Percentiles rank a stretch among this genome's conserved stretches.
These are phyloP conservation scores for Penicillium bialowiezense DNA, from an alignment of 495 filamentous ascomycete genomes.

Conservation along the genomic window DNA sequence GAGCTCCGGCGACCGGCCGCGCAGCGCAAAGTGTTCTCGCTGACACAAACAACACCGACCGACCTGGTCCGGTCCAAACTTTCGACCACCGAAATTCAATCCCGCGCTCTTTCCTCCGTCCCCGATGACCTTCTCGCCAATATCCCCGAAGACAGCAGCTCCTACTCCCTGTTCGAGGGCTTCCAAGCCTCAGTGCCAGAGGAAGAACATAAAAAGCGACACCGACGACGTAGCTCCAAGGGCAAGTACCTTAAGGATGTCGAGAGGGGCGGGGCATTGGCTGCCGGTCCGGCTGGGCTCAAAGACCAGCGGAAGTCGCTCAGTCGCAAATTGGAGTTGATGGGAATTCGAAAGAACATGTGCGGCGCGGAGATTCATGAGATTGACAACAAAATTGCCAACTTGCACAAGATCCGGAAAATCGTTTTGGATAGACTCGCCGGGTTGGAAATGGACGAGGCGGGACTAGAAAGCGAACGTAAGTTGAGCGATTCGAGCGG, in stretches of 20 bases:
- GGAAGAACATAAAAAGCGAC: slow-evolving; percentile 62
- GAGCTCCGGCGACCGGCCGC: slow-evolving; percentile 78
- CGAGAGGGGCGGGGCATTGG: slow-evolving; percentile 48
- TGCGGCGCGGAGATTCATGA: slow-evolving; percentile 92
- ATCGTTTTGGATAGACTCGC: slow-evolving; percentile 90
- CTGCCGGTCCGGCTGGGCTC: slow-evolving; percentile 64
- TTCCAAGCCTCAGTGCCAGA: slow-evolving; percentile 91
- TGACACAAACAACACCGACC: slow-evolving; percentile 82
- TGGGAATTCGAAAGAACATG: slow-evolving; percentile 94
- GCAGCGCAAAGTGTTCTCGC: slow-evolving; percentile 85
- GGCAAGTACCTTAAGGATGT: slow-evolving; percentile 69
- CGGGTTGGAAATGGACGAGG: slow-evolving; percentile 87
- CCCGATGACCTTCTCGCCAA: slow-evolving; percentile 86
- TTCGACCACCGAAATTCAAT: slow-evolving; percentile 89
- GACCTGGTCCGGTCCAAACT: slow-evolving; percentile 91
- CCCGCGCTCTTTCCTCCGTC: slow-evolving; percentile 83
- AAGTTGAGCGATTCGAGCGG: slow-evolving; percentile 25
- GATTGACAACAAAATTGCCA: slow-evolving; percentile 95
- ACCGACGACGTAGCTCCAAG: slow-evolving; percentile 66
- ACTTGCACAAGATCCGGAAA: slow-evolving; percentile 88
- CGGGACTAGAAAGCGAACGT: slow-evolving; percentile 85
- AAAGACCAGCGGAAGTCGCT: slow-evolving; percentile 74
- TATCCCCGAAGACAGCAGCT: slow-evolving; percentile 79
- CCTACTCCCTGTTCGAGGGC: slow-evolving; percentile 93
- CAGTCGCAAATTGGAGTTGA: slow-evolving; percentile 83